A percentile compares a stretch with the other conserved stretches of the same genome.
Evolutionary conservation across 2,329 filamentous ascomycete genomes (phyloP).

Genomic region (Exophiala oligosperma): DNA sequence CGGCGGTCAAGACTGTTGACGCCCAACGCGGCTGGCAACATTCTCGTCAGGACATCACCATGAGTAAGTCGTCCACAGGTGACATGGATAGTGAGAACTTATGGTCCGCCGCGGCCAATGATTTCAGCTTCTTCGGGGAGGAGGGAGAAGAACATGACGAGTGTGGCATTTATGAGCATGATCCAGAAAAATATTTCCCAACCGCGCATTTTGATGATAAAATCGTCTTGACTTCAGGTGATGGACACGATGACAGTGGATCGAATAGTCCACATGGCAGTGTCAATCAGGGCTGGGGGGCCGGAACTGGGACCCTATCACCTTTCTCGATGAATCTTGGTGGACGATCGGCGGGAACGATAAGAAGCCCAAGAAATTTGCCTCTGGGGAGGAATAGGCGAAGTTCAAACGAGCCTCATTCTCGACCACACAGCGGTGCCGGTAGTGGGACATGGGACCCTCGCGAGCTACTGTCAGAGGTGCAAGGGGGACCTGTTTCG

Average conservation of each 20-base stretch:
- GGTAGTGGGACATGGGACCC: slow-evolving; percentile 10
- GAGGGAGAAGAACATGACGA: slow-evolving; percentile 44
- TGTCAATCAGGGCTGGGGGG: slow-evolving; percentile 1
- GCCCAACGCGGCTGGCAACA: slow-evolving; percentile 38
- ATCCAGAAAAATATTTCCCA: slow-evolving; percentile 46
- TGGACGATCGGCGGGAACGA: slow-evolving; percentile 7
- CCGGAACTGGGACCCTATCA: slow-evolving; percentile 4
- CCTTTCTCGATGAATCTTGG: slow-evolving; percentile 19
- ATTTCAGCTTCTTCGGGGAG: slow-evolving; percentile 63
- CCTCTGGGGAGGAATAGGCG: slow-evolving; percentile 28
- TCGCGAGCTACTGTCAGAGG: slow-evolving; percentile 7
- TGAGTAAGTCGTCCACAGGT: slow-evolving; percentile 57
- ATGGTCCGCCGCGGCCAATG: slow-evolving; percentile 59
- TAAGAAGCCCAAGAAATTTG: slow-evolving; percentile 25
- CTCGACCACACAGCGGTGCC: not conserved
- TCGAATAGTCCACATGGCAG: slow-evolving; percentile 20
- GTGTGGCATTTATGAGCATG: slow-evolving; percentile 50
- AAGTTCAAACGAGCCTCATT: slow-evolving; percentile 21
- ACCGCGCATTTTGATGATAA: slow-evolving; percentile 47
- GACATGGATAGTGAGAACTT: slow-evolving; percentile 60
- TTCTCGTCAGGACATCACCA: slow-evolving; percentile 47
- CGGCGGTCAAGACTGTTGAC: slow-evolving; percentile 11
- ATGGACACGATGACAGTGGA: slow-evolving; percentile 27
- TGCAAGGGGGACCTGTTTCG: slow-evolving; percentile 8
- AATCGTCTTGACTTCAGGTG: slow-evolving; percentile 40